These are phyloP conservation scores for Geotrichum australiense DNA, from an alignment of 1,139 yeast genomes.

Conservation along the genomic window DNA sequence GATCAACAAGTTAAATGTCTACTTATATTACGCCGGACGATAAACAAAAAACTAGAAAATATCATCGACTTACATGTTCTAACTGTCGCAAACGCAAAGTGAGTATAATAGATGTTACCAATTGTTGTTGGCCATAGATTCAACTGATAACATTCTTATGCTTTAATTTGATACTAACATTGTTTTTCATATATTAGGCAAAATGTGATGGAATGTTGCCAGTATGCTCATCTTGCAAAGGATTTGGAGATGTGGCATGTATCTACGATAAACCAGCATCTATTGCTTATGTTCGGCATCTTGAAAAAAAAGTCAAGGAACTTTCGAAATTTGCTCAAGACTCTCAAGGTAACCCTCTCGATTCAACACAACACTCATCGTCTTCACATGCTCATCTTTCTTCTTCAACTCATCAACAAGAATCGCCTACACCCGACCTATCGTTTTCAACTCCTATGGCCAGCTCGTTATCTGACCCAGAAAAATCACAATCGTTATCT, in stretches of 20 bases:
- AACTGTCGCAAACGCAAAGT: slow-evolving; percentile 19
- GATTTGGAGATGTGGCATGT: slow-evolving; percentile 15
- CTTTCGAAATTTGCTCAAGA: slow-evolving; percentile 8
- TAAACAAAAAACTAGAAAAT: slow-evolving; percentile 14
- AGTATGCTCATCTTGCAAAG: slow-evolving; percentile 16
- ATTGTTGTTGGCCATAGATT: too few relatives aligned
- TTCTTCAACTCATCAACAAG: too few relatives aligned
- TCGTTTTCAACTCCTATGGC: slow-evolving; percentile 4
- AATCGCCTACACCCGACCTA: too few relatives aligned
- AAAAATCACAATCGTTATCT: slow-evolving; percentile 4
- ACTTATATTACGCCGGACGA: background rate
- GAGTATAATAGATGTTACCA: slow-evolving; percentile 1
- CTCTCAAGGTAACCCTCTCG: slow-evolving; percentile 2
- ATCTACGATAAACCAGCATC: slow-evolving; percentile 18
- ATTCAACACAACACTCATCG: background rate
- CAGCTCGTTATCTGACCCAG: slow-evolving; percentile 5
- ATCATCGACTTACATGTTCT: slow-evolving; percentile 18
- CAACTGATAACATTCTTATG: background rate
- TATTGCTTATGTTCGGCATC: slow-evolving; percentile 18
- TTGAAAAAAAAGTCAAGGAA: slow-evolving; percentile 16
- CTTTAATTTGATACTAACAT: background rate
- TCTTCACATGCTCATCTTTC: too few relatives aligned
- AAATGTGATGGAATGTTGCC: slow-evolving; percentile 18
- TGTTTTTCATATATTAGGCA: slow-evolving; percentile 6
- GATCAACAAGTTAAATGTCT: background rate